phyloP scores from a whole-genome alignment of 1,284 basidiomycete species.

The Sparassis latifolia region DNA sequence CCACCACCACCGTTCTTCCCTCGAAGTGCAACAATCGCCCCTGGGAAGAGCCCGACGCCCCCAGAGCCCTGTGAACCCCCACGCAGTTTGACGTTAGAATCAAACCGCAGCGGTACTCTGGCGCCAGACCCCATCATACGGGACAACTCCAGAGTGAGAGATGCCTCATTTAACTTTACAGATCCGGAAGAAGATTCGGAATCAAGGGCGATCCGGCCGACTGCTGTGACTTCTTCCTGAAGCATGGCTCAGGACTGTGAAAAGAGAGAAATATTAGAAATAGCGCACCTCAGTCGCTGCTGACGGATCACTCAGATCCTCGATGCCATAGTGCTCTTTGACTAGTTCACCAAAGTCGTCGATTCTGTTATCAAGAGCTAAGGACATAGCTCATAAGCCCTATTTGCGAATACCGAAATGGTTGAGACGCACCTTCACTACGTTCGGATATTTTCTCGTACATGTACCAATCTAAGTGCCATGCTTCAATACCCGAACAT shows the following conservation, averaged over 20 bases:
- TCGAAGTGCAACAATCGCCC: constrained; percentile 82
- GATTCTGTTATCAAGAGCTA: constrained; percentile 79
- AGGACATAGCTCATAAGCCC: not conserved
- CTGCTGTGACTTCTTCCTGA: constrained; percentile 69
- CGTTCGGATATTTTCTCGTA: constrained; percentile 83
- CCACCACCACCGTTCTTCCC: constrained; percentile 90
- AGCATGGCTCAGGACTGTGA: not conserved
- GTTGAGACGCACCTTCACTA: constrained; percentile 55
- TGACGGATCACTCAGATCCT: constrained; percentile 73
- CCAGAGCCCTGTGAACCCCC: constrained; percentile 58
- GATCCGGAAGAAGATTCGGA: constrained; percentile 46
- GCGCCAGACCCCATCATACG: constrained; percentile 71
- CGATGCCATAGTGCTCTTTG: constrained; percentile 61
- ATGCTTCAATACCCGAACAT: constrained; percentile 1
- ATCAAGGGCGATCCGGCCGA: constrained; percentile 80
- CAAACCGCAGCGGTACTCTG: constrained; percentile 68
- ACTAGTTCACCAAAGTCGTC: constrained; percentile 77
- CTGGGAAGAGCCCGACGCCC: constrained; percentile 83
- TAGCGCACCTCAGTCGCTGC: constrained; percentile 61
- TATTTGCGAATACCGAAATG: too few relatives aligned
- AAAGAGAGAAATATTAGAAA: constrained; percentile 1
- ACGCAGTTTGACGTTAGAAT: constrained; percentile 58
- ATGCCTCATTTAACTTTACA: constrained; percentile 68
- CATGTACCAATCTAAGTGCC: constrained; percentile 80
- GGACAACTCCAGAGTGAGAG: constrained; percentile 76